phyloP scores from a whole-genome alignment of 1,284 basidiomycete species.

The Melampsora americana region DNA sequence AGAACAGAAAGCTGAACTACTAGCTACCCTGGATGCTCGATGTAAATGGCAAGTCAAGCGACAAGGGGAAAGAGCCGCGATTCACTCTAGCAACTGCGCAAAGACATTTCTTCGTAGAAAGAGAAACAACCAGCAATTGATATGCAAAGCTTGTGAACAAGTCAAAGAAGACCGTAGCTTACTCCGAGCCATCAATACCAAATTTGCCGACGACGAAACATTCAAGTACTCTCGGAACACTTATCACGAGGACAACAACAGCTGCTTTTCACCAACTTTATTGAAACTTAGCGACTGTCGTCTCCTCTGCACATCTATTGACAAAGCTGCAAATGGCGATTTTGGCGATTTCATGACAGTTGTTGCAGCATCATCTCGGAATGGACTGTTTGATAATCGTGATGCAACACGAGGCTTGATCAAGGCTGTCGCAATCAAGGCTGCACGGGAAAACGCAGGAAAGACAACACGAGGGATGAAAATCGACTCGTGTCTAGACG shows the following conservation, averaged over 20 bases:
- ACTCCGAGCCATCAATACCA: not conserved
- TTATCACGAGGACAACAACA: not conserved
- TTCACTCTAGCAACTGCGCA: constrained; percentile 10
- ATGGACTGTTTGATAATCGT: constrained; percentile 1
- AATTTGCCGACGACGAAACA: not conserved
- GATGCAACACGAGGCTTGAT: not conserved
- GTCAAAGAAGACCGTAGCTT: not conserved
- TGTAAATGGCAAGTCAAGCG: constrained; percentile 3
- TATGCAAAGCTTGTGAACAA: not conserved
- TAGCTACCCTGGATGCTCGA: not conserved
- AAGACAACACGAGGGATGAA: not conserved
- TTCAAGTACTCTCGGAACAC: constrained; percentile 7
- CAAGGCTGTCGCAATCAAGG: constrained; percentile 1
- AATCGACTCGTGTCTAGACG: not conserved
- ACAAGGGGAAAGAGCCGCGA: not conserved
- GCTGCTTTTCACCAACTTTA: not conserved
- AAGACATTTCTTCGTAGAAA: not conserved
- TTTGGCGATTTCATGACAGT: not conserved
- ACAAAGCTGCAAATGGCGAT: not conserved
- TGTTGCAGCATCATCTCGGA: not conserved
- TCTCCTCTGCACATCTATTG: not conserved
- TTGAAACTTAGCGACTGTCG: not conserved
- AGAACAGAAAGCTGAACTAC: not conserved
- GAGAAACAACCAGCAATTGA: not conserved
- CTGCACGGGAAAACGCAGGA: not conserved